Base-by-base conservation (phyloP, 164 flowering plant species). In the Cinnamomum micranthum region DNA sequence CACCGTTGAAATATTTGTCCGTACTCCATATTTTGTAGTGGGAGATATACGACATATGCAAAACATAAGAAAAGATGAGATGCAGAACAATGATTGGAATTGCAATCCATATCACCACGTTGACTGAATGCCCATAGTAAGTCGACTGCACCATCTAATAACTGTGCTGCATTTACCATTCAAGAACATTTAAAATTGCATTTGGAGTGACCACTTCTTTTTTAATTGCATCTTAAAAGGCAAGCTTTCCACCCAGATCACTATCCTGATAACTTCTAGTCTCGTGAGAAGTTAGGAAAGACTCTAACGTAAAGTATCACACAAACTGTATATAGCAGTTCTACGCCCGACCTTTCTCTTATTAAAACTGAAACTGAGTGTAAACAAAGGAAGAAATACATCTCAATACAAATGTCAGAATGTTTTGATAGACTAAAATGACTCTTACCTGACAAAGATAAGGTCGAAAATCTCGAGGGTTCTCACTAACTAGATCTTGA, bases 381-480 rank as follows among this genome's bases (percentile, higher is more conserved):
- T 41, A 41, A 41, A 41, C 47, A 41, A 55, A 55, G 60, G 15
- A 55, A 55, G 60, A 55, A 14, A 20, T 15, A 55, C 20, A 55
- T 55, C 20, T 20, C 20, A 55, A 55, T 55, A 14, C 17, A 3
- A 11, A 55, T 55, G n/a, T 55, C 20, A 19, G 19, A 55, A 55
- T 55, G 47, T 41, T 41, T 7, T 7, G 47, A 41, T 41, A 41
- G 47, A 41, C 47, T 41, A 7, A 55, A 55, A 3, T 55, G 60
- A 55, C 60, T 41, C 4, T 71, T 75, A 93, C 99, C 97, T 91
- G 94, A 82, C 97, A 95, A 72, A 93, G 91, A 83, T 95, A 91
- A 27, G 99, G 99, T 68, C 99, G 90, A 74, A 95, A 95, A 86
- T 93, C 99, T 78, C 93, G 83, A 65, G 94, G 97, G 75, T 95